phyloP scores from a whole-genome alignment of 495 filamentous ascomycete genomes.

The Penicillium daleae region DNA sequence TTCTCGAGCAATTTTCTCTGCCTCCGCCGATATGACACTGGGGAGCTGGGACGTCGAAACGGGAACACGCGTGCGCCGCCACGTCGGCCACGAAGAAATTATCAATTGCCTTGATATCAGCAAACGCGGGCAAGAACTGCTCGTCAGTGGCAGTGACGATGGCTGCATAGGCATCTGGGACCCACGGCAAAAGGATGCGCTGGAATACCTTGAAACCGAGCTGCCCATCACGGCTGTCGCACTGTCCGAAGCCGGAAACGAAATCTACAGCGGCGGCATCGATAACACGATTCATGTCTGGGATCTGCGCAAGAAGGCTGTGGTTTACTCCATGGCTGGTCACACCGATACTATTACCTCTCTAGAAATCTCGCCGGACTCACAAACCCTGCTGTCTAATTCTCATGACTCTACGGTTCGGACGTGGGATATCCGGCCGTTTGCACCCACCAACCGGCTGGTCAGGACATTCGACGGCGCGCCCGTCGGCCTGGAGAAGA shows the following conservation, averaged over 20 bases:
- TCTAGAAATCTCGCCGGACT: slow-evolving; percentile 86
- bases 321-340: slow-evolving; percentile 84
- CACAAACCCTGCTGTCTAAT: slow-evolving; percentile 86
- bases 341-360: slow-evolving; percentile 94
- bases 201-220: slow-evolving; percentile 86
- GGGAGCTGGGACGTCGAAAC: slow-evolving; percentile 95
- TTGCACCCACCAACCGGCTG: slow-evolving; percentile 83
- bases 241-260: slow-evolving; percentile 88
- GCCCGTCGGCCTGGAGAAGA: slow-evolving; percentile 84
- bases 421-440: slow-evolving; percentile 96
- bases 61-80: slow-evolving; percentile 82
- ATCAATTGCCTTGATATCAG: slow-evolving; percentile 89
- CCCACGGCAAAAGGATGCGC: slow-evolving; percentile 84
- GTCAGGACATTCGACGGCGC: slow-evolving; percentile 89
- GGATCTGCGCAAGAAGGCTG: slow-evolving; percentile 89
- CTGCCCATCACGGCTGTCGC: slow-evolving; percentile 93
- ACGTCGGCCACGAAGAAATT: slow-evolving; percentile 91
- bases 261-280: slow-evolving; percentile 93
- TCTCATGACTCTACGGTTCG: slow-evolving; percentile 91
- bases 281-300: slow-evolving; percentile 98
- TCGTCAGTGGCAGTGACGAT: slow-evolving; percentile 90
- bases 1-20: slow-evolving; percentile 86
- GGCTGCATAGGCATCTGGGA: slow-evolving; percentile 97
- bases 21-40: slow-evolving; percentile 88
- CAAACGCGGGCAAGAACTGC: slow-evolving; percentile 83